Percentiles rank a stretch among this genome's conserved stretches.
Evolutionary conservation across 2,329 filamentous ascomycete genomes (phyloP).

Genomic region (Aspergillus unguis): DNA sequence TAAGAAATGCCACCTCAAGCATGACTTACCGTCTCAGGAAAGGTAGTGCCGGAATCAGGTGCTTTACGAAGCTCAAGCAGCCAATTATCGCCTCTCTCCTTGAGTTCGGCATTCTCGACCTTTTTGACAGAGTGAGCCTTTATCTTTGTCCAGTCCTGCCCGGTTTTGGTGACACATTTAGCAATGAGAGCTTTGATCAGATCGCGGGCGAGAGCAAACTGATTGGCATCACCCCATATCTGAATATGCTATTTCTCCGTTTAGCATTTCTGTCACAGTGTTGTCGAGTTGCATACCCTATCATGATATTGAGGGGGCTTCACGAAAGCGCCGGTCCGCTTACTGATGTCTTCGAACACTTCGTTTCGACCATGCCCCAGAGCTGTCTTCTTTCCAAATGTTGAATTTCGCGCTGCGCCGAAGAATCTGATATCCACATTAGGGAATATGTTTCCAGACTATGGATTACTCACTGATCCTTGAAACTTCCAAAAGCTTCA

Average conservation of each 20-base stretch:
- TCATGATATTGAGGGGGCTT: slow-evolving; percentile 25
- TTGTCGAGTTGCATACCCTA: slow-evolving; percentile 17
- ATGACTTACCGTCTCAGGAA: slow-evolving; percentile 26
- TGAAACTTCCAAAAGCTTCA: slow-evolving; percentile 20
- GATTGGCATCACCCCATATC: slow-evolving; percentile 26
- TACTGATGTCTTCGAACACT: slow-evolving; percentile 26
- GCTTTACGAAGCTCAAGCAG: slow-evolving; percentile 26
- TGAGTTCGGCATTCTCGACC: slow-evolving; percentile 22
- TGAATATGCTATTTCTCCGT: slow-evolving; percentile 19
- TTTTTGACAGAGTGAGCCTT: slow-evolving; percentile 23
- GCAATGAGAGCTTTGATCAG: slow-evolving; percentile 18
- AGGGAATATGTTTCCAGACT: not conserved
- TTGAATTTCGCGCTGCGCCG: slow-evolving; percentile 15
- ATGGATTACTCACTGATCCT: slow-evolving; percentile 21
- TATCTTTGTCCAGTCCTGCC: slow-evolving; percentile 24
- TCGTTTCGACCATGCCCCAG: slow-evolving; percentile 17
- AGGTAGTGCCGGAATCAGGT: slow-evolving; percentile 20
- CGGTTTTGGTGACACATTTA: slow-evolving; percentile 22
- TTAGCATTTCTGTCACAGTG: not conserved
- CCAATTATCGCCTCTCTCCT: slow-evolving; percentile 22
- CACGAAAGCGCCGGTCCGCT: slow-evolving; percentile 27
- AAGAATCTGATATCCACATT: slow-evolving; percentile 17
- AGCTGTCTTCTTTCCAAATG: slow-evolving; percentile 1
- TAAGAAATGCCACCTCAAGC: not conserved
- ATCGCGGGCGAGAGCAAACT: slow-evolving; percentile 23